Base-by-base conservation (phyloP, 345 rosid genomes). In the Populus alba region DNA sequence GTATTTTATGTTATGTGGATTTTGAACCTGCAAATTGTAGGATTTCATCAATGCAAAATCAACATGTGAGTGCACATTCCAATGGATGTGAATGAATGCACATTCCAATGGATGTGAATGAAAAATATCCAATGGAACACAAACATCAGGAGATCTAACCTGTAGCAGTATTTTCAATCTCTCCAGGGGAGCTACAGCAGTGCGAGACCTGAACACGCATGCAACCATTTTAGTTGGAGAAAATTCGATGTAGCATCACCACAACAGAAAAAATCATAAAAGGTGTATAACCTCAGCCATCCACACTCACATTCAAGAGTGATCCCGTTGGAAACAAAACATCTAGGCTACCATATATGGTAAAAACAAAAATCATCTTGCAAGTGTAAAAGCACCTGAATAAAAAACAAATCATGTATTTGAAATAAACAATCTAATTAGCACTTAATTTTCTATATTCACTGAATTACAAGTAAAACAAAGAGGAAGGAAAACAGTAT, bases 151-250 rank as follows among this genome's bases (percentile, higher is more conserved):
- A 38, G 37, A 79, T 68, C 70, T 61, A 68, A 79, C 78, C 98
- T 96, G 99, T 53, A 96, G 93, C 77, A 96, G 86, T 72, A 96
- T 96, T 86, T 96, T 94, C 86, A 96, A 77, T 81, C 99, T 91
- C 79, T 96, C 97, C 82, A 96, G 77, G 15, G 99, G 99, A 72
- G 98, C 98, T 83, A 94, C 99, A 20, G 97, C 98, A 51, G 98
- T 94, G 70, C 99, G 91, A 53, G 97, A 94, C 86, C 99, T 91
- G 86, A 83, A 76, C 5, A 57, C 22, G 67, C 4, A 65, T 35
- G 9, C 16, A 12, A 65, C 5, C 12, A 70, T 38, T 45, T 72
- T 55, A 66, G 61, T 55, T 35, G 59, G 43, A 15, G 20, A 45
- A 51, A 66, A 7, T 59, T 62, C 47, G 45, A 18, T 23, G 9